Percentiles rank a stretch among this genome's conserved stretches.
These are phyloP conservation scores for Microstroma glucosiphilum DNA, from an alignment of 1,284 basidiomycete genomes.

Conservation along the genomic window DNA sequence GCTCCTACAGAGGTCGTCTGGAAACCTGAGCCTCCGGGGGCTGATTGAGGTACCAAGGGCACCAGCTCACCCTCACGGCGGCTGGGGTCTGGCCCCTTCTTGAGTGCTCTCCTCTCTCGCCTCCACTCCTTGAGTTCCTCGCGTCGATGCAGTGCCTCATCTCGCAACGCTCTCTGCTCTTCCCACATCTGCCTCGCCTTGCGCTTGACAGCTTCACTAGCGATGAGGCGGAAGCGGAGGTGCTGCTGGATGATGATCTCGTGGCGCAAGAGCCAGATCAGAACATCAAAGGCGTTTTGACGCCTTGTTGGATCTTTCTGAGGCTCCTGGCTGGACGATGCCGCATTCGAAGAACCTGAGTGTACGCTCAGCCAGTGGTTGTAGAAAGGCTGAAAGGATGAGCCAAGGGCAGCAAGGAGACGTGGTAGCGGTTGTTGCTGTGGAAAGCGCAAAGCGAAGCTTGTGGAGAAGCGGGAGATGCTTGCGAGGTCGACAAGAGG, in stretches of 20 bases:
- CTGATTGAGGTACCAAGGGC: not conserved
- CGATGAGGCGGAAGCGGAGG: constrained; percentile 75
- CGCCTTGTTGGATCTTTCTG: constrained; percentile 14
- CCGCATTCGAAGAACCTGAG: not conserved
- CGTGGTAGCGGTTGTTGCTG: constrained; percentile 6
- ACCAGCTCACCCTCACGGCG: not conserved
- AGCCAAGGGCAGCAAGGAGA: constrained; percentile 39
- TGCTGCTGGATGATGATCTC: constrained; percentile 80
- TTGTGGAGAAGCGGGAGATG: constrained; percentile 11
- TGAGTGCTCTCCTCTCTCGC: not conserved
- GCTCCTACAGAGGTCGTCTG: not conserved
- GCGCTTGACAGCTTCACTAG: constrained; percentile 67
- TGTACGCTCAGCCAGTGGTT: not conserved
- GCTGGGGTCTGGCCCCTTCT: not conserved
- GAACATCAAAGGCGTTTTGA: constrained; percentile 62
- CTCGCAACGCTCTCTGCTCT: not conserved
- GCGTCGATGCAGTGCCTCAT: constrained; percentile 2
- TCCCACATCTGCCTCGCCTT: constrained; percentile 37
- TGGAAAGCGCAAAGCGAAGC: constrained; percentile 8
- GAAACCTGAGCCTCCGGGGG: not conserved
- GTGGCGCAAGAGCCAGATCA: constrained; percentile 85
- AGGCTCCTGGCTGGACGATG: not conserved
- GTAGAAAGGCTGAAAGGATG: not conserved
- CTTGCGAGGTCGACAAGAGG: constrained; percentile 31
- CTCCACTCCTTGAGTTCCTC: constrained; percentile 8